Conservation (phyloP, 768 basidiomycete species). For the Austroboletus eburneus region DNA sequence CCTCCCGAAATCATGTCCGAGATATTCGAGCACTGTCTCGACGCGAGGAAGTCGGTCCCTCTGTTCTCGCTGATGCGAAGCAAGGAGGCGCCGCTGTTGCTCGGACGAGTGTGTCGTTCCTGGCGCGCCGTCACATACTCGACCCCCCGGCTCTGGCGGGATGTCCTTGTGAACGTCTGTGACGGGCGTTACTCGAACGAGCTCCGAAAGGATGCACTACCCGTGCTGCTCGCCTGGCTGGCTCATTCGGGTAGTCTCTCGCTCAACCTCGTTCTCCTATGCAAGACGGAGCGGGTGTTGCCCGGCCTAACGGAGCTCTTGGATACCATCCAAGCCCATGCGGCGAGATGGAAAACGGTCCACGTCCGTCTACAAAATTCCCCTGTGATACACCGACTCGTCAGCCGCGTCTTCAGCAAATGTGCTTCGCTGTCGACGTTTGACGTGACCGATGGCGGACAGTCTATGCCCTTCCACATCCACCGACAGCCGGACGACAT, state of each 20-base stretch:
- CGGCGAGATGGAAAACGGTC: constrained; percentile 19
- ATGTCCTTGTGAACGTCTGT: constrained; percentile 18
- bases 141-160: constrained; percentile 28
- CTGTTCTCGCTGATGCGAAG: constrained; percentile 1
- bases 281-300: constrained; percentile 17
- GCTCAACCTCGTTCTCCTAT: constrained; percentile 15
- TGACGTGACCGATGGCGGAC: constrained; percentile 20
- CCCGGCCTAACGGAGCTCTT: constrained; percentile 22
- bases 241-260: constrained; percentile 20
- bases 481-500: background rate
- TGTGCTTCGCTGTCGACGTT: constrained; percentile 17
- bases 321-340: constrained; percentile 11
- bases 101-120: constrained; percentile 27
- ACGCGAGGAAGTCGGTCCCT: background rate
- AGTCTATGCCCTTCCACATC: constrained; percentile 6
- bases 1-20: constrained; percentile 25
- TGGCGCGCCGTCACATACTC: constrained; percentile 24
- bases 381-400: constrained; percentile 10
- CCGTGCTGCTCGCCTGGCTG: constrained; percentile 18
- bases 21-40: constrained; percentile 24
- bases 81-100: constrained; percentile 22
- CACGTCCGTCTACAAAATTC: constrained; percentile 19
- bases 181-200: constrained; percentile 18
- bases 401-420: constrained; percentile 4
- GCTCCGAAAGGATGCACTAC: constrained; percentile 17